These are phyloP conservation scores for Thermomucor indicae-seudaticae DNA, from an alignment of 371 early-diverging fungal species.

Conservation along the genomic window DNA sequence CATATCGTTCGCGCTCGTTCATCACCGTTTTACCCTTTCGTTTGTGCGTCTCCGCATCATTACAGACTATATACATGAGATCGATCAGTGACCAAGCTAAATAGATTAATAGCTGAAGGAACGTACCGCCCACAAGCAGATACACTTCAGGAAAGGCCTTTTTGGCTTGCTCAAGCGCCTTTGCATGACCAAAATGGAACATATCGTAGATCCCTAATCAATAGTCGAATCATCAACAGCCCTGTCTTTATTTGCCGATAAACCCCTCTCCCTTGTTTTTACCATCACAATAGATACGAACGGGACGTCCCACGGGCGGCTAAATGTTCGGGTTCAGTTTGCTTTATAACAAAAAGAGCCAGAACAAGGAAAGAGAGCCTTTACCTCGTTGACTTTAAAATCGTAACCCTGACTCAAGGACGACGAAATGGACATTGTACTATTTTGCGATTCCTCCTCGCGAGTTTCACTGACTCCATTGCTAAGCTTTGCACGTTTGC, in stretches of 20 bases:
- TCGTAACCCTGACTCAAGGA: slow-evolving; percentile 11
- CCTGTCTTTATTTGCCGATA: not conserved
- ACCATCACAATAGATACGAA: slow-evolving; percentile 87
- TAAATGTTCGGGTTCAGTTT: too few species aligned
- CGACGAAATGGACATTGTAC: too few species aligned
- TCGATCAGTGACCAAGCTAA: too few species aligned
- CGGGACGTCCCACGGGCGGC: slow-evolving; percentile 73
- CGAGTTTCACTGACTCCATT: too few species aligned
- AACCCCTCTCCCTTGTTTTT: not conserved
- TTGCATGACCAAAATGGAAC: slow-evolving; percentile 95
- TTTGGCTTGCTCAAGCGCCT: slow-evolving; percentile 92
- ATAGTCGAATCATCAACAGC: not conserved
- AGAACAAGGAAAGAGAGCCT: too few species aligned
- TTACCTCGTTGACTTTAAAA: slow-evolving; percentile 19
- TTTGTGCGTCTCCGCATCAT: slow-evolving; percentile 77
- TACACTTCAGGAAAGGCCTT: slow-evolving; percentile 84
- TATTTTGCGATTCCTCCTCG: too few species aligned
- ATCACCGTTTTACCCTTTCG: slow-evolving; percentile 94
- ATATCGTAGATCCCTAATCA: slow-evolving; percentile 80
- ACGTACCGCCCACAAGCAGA: slow-evolving; percentile 84
- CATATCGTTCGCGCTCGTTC: slow-evolving; percentile 84
- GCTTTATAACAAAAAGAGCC: too few species aligned
- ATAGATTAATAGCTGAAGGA: too few species aligned
- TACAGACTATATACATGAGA: slow-evolving; percentile 57
- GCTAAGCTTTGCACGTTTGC: too few species aligned